These are phyloP conservation scores for Schizophyllum amplum DNA, from an alignment of 1,284 basidiomycete species.

Conservation along the genomic window DNA sequence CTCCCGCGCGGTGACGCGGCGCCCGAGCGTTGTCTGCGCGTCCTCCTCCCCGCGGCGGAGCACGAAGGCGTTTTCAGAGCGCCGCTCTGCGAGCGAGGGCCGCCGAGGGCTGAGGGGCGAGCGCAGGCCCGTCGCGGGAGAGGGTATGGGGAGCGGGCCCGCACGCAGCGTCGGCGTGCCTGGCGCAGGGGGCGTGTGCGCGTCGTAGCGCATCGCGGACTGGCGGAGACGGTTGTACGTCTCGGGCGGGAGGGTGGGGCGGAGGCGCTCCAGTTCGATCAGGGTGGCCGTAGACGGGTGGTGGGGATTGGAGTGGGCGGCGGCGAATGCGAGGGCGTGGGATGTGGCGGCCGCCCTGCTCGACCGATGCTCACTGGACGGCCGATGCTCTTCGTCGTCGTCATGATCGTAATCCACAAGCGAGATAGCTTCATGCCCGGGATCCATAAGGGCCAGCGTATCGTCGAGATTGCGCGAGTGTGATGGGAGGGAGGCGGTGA, in stretches of 20 bases:
- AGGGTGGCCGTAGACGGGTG: neutral
- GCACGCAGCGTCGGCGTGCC: neutral
- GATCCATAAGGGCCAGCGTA: slow-evolving; percentile 16
- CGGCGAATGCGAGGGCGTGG: no score
- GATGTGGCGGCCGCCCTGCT: no score
- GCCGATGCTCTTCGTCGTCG: slow-evolving; percentile 5
- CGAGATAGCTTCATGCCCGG: slow-evolving; percentile 27
- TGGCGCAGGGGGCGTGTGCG: neutral
- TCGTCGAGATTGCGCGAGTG: slow-evolving; percentile 8
- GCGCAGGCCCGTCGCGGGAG: slow-evolving; percentile 15
- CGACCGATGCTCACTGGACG: no score
- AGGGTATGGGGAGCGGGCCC: slow-evolving; percentile 8
- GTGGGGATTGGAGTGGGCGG: no score
- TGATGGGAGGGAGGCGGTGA: slow-evolving; percentile 24
- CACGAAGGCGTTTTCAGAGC: slow-evolving; percentile 16
- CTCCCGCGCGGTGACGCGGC: slow-evolving; percentile 42
- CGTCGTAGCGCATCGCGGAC: neutral
- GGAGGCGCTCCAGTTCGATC: neutral
- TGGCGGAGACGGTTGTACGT: neutral
- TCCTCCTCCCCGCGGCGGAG: slow-evolving; percentile 21
- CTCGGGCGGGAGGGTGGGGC: neutral
- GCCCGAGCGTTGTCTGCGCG: slow-evolving; percentile 36
- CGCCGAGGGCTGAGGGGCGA: slow-evolving; percentile 12
- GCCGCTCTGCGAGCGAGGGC: slow-evolving; percentile 14
- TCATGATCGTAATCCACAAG: slow-evolving; percentile 19